Evolutionary conservation across 139 green algal species (phyloP), one percentile per base, ranked within the genome.

Genomic region (Chlorella sp.): DNA sequence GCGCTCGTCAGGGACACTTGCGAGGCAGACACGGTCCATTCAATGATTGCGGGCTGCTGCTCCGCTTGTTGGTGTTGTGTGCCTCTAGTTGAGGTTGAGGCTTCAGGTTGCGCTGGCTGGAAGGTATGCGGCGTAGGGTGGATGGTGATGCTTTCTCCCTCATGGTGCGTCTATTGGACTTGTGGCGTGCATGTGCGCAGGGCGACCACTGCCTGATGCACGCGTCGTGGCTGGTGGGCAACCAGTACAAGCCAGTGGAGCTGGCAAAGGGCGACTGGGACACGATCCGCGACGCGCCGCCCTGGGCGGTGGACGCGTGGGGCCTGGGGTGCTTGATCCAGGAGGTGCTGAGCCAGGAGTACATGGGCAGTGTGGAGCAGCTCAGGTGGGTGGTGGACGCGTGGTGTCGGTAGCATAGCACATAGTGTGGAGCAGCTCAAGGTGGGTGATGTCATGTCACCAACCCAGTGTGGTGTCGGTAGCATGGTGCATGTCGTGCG

Each of bases 231-330:
- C 82, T 92, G 73, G 80, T 92, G 59, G 77, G 69, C 74, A 64
- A 59, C 4, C 92, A 97, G 82, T 98, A 98, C 89, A 94, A 96
- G 85, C 77, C 90, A 3, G 86, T 84, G 4, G 94, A 98, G 84
- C 71, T 98, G 31, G 86, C 80, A 23, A 91, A 90, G 70, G 70
- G 35, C 2, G 93, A 98, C 27, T 98, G 93, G 93, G 71, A 85
- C 27, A 71, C 75, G 0, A 74, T 99, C 1, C 42, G 72, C 34
- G 63, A 89, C 27, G 74, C 73, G 0, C 96, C 96, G 0, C 81
- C 92, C n/a, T 97, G 90, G 86, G 92, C 91, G 20, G 91, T 99
- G 49, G 96, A 99, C 76, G 85, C 91, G 22, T 99, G 96, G 65
- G n/a, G 34, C 23, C 35, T 71, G 65, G 33, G 95, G 62, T 98